A percentile compares a stretch with the other conserved stretches of the same genome.
These are phyloP conservation scores for Sarcodon sp. DNA, from an alignment of 768 basidiomycete species.

Conservation along the genomic window DNA sequence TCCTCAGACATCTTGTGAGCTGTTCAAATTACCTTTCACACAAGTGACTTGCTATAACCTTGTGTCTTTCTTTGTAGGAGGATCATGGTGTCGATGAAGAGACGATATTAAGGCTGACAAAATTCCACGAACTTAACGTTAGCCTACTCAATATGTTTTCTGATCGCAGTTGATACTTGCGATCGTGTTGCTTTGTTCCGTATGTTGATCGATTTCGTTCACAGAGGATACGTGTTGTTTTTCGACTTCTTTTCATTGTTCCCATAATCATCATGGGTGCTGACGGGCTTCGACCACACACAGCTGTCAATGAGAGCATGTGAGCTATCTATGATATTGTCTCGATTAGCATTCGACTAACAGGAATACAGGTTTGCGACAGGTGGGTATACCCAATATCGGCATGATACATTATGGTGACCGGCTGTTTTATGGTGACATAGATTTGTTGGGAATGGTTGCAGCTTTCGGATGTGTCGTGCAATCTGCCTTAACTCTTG, in stretches of 20 bases:
- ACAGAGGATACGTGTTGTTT: conserved; percentile 57
- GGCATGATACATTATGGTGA: neutral
- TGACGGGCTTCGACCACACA: conserved; percentile 53
- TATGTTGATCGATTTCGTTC: neutral
- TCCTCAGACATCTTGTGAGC: conserved; percentile 47
- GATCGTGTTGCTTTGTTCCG: neutral
- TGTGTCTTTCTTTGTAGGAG: conserved; percentile 25
- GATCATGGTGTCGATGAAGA: conserved; percentile 46
- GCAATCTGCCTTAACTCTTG: conserved; percentile 64
- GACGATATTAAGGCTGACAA: conserved; percentile 62
- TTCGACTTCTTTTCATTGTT: conserved; percentile 60
- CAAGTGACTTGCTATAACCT: too few relatives aligned
- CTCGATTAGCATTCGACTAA: neutral
- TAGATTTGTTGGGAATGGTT: conserved; percentile 45
- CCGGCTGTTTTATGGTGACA: neutral
- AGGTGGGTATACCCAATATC: conserved; percentile 19
- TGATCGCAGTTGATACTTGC: too few relatives aligned
- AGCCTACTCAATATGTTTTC: conserved; percentile 13
- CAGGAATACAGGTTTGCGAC: conserved; percentile 22
- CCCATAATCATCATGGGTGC: conserved; percentile 54
- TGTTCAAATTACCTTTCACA: neutral
- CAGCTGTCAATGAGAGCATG: conserved; percentile 46
- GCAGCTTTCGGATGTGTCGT: conserved; percentile 47
- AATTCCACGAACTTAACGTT: conserved; percentile 77
- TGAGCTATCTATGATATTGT: conserved; percentile 11